These are phyloP conservation scores for Tuber magnatum DNA, from an alignment of 495 filamentous ascomycete species.

Conservation along the genomic window DNA sequence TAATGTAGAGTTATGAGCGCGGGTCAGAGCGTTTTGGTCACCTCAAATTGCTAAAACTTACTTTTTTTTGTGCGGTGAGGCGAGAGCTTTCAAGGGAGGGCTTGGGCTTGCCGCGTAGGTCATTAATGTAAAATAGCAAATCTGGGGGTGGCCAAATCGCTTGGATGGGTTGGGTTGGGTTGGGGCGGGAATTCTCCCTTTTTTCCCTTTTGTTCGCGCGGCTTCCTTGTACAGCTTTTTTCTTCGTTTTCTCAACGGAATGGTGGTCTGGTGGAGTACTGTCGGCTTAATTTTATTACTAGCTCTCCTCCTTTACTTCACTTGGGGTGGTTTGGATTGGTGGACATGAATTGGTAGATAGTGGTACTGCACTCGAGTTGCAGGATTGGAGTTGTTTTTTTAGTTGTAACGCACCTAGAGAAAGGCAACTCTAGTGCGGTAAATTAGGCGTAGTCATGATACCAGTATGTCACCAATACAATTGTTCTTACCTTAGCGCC, in stretches of 20 bases:
- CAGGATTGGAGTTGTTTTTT: neutral
- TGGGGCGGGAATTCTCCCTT: neutral
- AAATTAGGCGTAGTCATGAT: neutral
- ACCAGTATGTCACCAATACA: neutral
- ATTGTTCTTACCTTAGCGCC: too few relatives aligned
- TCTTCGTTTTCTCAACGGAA: neutral
- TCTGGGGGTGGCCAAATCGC: neutral
- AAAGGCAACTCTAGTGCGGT: neutral
- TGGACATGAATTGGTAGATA: neutral
- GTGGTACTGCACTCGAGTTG: neutral
- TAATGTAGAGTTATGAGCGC: conserved; percentile 1
- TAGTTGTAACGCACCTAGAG: neutral
- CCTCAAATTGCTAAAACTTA: neutral
- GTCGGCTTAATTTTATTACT: neutral
- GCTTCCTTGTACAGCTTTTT: neutral
- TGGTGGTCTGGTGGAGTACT: neutral
- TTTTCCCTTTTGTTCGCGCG: neutral
- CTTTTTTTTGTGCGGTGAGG: neutral
- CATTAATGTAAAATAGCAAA: neutral
- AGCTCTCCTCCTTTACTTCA: neutral
- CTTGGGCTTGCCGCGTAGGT: neutral
- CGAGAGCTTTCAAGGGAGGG: neutral
- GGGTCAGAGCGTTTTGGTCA: neutral
- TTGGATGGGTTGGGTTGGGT: neutral
- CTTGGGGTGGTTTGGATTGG: neutral